phyloP scores from a whole-genome alignment of 345 rosid species.

The Hypericum androsaemum region DNA sequence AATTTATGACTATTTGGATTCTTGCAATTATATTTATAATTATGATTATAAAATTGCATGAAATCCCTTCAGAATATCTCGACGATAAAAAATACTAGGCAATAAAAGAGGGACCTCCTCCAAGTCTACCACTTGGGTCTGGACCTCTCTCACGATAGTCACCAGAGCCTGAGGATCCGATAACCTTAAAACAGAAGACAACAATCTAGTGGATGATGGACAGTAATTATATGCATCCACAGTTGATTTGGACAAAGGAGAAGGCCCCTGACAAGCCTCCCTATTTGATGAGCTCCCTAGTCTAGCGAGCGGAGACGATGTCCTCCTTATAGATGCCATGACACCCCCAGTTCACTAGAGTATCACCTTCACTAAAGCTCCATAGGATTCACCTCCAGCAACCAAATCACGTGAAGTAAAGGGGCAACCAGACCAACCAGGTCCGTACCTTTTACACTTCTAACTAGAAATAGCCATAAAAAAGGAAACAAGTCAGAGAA shows the following conservation, averaged over 20 bases:
- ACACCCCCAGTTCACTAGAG: too few species aligned
- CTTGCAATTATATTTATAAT: too few species aligned
- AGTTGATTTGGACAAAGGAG: slow-evolving; percentile 47
- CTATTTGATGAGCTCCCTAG: slow-evolving; percentile 32
- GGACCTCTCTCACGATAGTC: slow-evolving; percentile 30
- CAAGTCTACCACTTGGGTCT: slow-evolving; percentile 39
- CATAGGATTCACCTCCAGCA: too few species aligned
- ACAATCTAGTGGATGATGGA: slow-evolving; percentile 25
- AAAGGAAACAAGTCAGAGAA: too few species aligned
- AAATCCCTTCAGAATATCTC: too few species aligned
- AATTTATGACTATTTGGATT: too few species aligned
- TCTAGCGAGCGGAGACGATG: slow-evolving; percentile 44
- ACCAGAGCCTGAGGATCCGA: slow-evolving; percentile 32
- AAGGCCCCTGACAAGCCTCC: slow-evolving; percentile 43
- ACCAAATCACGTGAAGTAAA: too few species aligned
- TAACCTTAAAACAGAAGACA: slow-evolving; percentile 28
- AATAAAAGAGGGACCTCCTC: slow-evolving; percentile 43
- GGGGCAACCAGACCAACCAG: too few species aligned
- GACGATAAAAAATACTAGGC: slow-evolving; percentile 34
- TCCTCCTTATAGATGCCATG: slow-evolving; percentile 60
- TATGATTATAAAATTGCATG: too few species aligned
- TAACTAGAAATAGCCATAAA: too few species aligned
- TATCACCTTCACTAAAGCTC: too few species aligned
- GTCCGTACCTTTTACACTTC: too few species aligned
- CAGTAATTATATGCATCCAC: slow-evolving; percentile 21